Evolutionary conservation across 2,329 filamentous ascomycete genomes (phyloP).

Genomic region (Arthrobotrys sphaeroides): DNA sequence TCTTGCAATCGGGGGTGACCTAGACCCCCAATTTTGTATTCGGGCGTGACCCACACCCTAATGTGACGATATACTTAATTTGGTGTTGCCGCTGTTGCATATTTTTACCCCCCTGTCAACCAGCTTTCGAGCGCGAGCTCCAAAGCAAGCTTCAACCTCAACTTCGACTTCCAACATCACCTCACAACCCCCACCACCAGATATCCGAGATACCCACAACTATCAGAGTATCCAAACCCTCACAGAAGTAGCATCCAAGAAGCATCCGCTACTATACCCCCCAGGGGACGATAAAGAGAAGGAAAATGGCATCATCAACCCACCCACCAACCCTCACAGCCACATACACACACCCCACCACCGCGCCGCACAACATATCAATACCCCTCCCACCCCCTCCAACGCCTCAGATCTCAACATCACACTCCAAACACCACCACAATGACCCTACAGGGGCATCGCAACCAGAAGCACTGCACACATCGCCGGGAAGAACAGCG

Average conservation of each 20-base stretch:
- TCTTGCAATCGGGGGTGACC: no score
- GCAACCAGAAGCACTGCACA: constrained; percentile 26
- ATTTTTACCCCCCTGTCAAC: constrained; percentile 2
- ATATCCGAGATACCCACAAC: no score
- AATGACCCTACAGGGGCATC: constrained; percentile 34
- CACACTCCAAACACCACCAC: constrained; percentile 18
- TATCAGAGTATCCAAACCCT: not conserved
- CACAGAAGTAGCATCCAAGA: no score
- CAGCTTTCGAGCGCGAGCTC: not conserved
- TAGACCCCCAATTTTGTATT: no score
- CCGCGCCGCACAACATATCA: constrained; percentile 16
- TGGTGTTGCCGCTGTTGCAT: constrained; percentile 9
- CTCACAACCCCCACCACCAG: not conserved
- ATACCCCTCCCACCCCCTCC: constrained; percentile 38
- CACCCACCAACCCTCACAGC: constrained; percentile 38
- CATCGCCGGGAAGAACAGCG: constrained; percentile 3
- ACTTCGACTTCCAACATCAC: not conserved
- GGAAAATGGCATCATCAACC: constrained; percentile 27
- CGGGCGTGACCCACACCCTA: no score
- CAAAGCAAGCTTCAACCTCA: not conserved
- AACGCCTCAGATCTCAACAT: constrained; percentile 40
- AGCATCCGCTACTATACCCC: not conserved
- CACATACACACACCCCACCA: constrained; percentile 31
- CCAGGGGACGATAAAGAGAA: not conserved
- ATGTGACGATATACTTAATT: not conserved